These are phyloP conservation scores for Erigeron canadensis DNA, from an alignment of 129 eudicot genomes.

Conservation along the genomic window DNA sequence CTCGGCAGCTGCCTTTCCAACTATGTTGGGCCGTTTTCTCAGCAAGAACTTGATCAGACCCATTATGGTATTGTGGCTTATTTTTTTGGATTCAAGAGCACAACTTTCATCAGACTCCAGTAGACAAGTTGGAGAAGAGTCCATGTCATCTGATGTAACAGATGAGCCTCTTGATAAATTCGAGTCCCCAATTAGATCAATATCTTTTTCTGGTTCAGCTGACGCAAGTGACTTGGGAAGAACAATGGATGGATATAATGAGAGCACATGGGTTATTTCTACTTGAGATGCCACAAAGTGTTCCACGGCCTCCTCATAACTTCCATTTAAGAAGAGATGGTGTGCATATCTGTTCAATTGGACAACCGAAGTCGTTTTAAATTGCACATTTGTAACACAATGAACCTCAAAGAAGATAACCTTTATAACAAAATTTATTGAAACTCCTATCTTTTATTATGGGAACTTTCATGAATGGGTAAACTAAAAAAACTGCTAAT, in stretches of 20 bases:
- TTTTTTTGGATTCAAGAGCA: conserved; percentile 72
- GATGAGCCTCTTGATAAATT: conserved; percentile 69
- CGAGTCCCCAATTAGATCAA: conserved; percentile 60
- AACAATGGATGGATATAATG: conserved; percentile 76
- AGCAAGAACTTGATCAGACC: conserved; percentile 86
- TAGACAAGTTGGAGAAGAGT: conserved; percentile 46
- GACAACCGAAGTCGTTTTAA: neutral
- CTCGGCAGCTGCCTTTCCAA: conserved; percentile 96
- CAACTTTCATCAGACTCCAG: conserved; percentile 58
- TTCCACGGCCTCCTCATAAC: conserved; percentile 94
- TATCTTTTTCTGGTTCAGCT: conserved; percentile 58
- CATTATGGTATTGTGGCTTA: conserved; percentile 88
- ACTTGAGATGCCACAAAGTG: conserved; percentile 95
- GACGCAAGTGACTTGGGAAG: conserved; percentile 59
- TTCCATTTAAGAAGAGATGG: conserved; percentile 76
- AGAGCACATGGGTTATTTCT: conserved; percentile 81
- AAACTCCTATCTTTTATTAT: neutral
- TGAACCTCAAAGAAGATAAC: neutral
- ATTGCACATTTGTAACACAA: conserved; percentile 1
- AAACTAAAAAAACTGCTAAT: neutral
- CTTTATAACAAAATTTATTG: neutral
- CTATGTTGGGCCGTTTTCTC: conserved; percentile 71
- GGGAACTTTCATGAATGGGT: neutral
- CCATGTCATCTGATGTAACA: conserved; percentile 80
- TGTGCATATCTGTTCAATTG: conserved; percentile 76